Conservation (phyloP, 371 early-diverging fungal genomes). For the Apophysomyces elegans region DNA sequence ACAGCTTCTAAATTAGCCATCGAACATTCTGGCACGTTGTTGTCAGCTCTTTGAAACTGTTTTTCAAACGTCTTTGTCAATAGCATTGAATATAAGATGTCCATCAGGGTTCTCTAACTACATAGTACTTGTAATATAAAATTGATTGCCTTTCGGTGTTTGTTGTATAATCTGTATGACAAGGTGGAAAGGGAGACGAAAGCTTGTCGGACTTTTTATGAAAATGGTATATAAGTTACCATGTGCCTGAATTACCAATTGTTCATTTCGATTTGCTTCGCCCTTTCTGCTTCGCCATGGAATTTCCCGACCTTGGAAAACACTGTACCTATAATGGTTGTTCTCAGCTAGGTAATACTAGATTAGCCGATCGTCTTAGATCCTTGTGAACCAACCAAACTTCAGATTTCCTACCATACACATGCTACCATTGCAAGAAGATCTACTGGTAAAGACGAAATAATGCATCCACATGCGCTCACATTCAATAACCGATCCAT, state of each 20-base stretch:
- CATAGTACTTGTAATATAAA: too few species aligned
- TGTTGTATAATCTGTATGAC: background rate
- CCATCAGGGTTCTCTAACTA: too few species aligned
- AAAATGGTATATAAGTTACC: too few species aligned
- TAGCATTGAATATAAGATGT: too few species aligned
- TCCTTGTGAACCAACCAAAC: background rate
- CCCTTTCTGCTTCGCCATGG: conserved; percentile 38
- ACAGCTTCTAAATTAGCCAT: too few species aligned
- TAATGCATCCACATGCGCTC: background rate
- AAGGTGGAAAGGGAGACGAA: background rate
- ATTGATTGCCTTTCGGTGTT: too few species aligned
- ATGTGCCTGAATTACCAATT: conserved; percentile 8
- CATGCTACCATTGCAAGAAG: conserved; percentile 59
- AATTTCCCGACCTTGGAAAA: conserved; percentile 60
- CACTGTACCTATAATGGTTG: conserved; percentile 55
- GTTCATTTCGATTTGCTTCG: background rate
- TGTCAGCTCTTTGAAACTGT: too few species aligned
- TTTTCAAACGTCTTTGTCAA: too few species aligned
- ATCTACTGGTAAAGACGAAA: conserved; percentile 52
- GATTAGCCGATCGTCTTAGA: background rate
- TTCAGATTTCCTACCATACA: conserved; percentile 63
- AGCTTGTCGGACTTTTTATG: too few species aligned
- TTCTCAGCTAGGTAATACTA: conserved; percentile 42
- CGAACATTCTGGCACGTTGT: too few species aligned
- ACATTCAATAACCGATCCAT: background rate